A percentile compares a stretch with the other conserved stretches of the same genome.
phyloP scores from a whole-genome alignment of 2,329 filamentous ascomycete genomes.

The Penicillium hordei region DNA sequence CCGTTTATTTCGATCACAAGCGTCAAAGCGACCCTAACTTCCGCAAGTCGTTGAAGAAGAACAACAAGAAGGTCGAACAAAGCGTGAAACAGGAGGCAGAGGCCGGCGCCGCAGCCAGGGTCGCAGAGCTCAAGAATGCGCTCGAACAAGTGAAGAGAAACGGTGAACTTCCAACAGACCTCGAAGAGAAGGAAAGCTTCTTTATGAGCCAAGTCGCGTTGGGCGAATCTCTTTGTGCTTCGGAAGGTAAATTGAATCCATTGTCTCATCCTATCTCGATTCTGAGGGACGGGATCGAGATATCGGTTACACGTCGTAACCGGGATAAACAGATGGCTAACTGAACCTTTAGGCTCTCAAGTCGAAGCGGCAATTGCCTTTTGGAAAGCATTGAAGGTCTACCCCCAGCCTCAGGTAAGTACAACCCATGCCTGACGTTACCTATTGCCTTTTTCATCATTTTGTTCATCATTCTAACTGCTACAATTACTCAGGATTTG shows the following conservation, averaged over 20 bases:
- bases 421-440: background rate
- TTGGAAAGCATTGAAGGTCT: slow-evolving; percentile 98
- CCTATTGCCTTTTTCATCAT: background rate
- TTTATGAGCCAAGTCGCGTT: slow-evolving; percentile 94
- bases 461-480: background rate
- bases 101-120: slow-evolving; percentile 49
- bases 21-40: slow-evolving; percentile 64
- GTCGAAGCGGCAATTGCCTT: slow-evolving; percentile 90
- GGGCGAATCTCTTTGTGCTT: slow-evolving; percentile 75
- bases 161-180: slow-evolving; percentile 77
- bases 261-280: slow-evolving; percentile 4
- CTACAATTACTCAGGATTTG: slow-evolving; percentile 56
- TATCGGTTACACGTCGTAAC: background rate
- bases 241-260: slow-evolving; percentile 64
- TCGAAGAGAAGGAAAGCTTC: slow-evolving; percentile 91
- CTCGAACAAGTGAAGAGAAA: slow-evolving; percentile 84
- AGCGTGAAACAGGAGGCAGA: slow-evolving; percentile 51
- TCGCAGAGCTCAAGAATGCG: slow-evolving; percentile 68
- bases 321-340: background rate
- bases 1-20: slow-evolving; percentile 66
- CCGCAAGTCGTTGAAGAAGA: slow-evolving; percentile 56
- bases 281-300: background rate
- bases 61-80: slow-evolving; percentile 49
- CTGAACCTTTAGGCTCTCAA: slow-evolving; percentile 35
- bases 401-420: slow-evolving; percentile 67